Percentiles rank a stretch among this genome's conserved stretches.
phyloP scores from a whole-genome alignment of 768 basidiomycete species.

The Antrodiella citrinella region DNA sequence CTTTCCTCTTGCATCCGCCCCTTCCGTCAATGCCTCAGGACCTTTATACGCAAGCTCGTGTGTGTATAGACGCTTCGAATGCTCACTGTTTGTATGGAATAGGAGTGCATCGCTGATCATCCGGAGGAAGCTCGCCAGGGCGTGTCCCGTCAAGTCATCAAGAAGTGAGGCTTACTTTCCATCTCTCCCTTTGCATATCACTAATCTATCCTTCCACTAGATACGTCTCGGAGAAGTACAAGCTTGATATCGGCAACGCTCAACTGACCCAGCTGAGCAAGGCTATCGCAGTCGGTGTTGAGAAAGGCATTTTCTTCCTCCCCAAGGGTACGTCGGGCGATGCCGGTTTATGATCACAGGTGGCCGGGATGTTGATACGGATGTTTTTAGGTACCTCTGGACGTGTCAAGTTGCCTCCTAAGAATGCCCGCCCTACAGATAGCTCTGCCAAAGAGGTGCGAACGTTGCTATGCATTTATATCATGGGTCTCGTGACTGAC shows the following conservation, averaged over 20 bases:
- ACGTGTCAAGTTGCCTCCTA: constrained; percentile 64
- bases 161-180: constrained; percentile 56
- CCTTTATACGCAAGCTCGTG: neutral
- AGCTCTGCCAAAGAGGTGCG: constrained; percentile 52
- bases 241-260: constrained; percentile 68
- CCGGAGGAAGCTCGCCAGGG: constrained; percentile 74
- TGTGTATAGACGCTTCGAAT: neutral
- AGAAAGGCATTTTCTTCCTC: constrained; percentile 75
- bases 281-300: constrained; percentile 74
- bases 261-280: constrained; percentile 73
- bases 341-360: constrained; percentile 3
- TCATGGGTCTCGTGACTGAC: neutral
- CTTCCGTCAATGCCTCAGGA: constrained; percentile 1
- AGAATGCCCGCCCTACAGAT: constrained; percentile 39
- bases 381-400: constrained; percentile 34
- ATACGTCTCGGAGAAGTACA: constrained; percentile 79
- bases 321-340: constrained; percentile 63
- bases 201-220: constrained; percentile 31
- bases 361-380: constrained; percentile 1
- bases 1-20: constrained; percentile 9
- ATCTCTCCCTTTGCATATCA: constrained; percentile 7
- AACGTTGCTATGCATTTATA: constrained; percentile 10
- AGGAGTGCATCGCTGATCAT: constrained; percentile 78
- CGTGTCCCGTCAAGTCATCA: constrained; percentile 87
- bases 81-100: constrained; percentile 10